These are phyloP conservation scores for Volvox carteri DNA, from an alignment of 163 green algal species.

Conservation along the genomic window DNA sequence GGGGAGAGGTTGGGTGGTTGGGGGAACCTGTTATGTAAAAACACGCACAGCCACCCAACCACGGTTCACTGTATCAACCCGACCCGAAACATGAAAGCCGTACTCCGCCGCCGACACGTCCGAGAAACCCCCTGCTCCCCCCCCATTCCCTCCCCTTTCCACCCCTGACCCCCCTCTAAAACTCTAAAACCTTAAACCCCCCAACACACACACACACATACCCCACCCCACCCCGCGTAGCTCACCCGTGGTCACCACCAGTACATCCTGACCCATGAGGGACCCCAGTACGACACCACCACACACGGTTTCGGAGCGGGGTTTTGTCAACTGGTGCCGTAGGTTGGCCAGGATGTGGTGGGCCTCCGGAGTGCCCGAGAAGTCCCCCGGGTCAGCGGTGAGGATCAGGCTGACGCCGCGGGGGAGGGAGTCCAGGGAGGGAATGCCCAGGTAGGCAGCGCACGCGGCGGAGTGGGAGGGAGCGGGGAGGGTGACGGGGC, in stretches of 20 bases:
- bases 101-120: too few relatives aligned
- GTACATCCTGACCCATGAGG: slow-evolving; percentile 65
- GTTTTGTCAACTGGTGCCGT: slow-evolving; percentile 18
- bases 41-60: not conserved
- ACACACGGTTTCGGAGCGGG: slow-evolving; percentile 50
- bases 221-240: too few relatives aligned
- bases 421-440: not conserved
- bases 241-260: slow-evolving; percentile 72
- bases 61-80: not conserved
- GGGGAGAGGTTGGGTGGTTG: not conserved
- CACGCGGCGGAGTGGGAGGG: not conserved
- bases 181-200: not conserved
- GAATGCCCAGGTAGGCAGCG: slow-evolving; percentile 46
- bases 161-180: not conserved
- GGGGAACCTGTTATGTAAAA: not conserved
- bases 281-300: slow-evolving; percentile 35
- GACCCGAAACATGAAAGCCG: too few relatives aligned
- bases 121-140: too few relatives aligned
- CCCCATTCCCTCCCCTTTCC: too few relatives aligned
- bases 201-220: not conserved
- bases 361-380: slow-evolving; percentile 51
- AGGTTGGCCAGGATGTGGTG: slow-evolving; percentile 60
- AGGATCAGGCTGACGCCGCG: slow-evolving; percentile 34
- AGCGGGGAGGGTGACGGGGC: not conserved
- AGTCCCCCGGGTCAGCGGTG: slow-evolving; percentile 62